These are phyloP conservation scores for Phylloporus rhodoxanthus DNA, from an alignment of 768 basidiomycete species.

Conservation along the genomic window DNA sequence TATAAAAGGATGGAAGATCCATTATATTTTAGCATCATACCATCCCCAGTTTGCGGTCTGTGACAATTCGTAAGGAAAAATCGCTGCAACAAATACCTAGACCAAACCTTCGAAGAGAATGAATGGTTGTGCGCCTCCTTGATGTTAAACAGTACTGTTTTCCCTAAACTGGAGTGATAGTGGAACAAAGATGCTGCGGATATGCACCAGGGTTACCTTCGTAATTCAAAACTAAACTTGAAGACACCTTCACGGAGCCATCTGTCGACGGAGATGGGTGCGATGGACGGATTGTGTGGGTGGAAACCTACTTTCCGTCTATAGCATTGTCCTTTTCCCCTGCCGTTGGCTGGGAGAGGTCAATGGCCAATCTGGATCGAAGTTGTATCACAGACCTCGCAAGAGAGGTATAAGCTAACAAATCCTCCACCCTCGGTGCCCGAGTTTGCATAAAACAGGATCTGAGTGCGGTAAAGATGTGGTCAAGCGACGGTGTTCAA, in stretches of 20 bases:
- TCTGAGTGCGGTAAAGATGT: constrained; percentile 34
- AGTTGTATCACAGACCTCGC: constrained; percentile 52
- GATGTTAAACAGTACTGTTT: constrained; percentile 47
- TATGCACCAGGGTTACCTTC: constrained; percentile 42
- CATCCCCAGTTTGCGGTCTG: constrained; percentile 88
- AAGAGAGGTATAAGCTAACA: constrained; percentile 74
- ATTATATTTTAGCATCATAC: constrained; percentile 33
- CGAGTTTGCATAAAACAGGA: constrained; percentile 81
- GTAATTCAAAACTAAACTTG: constrained; percentile 80
- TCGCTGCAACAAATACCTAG: background rate
- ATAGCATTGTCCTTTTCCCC: constrained; percentile 68
- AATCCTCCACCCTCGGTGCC: constrained; percentile 57
- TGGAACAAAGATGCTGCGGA: background rate
- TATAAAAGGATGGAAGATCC: background rate
- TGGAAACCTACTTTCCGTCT: constrained; percentile 47
- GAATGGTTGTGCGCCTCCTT: constrained; percentile 83
- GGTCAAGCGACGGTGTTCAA: background rate
- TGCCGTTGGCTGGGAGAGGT: constrained; percentile 54
- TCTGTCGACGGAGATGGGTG: constrained; percentile 32
- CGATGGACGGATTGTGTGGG: background rate
- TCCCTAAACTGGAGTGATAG: constrained; percentile 34
- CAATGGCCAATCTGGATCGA: background rate
- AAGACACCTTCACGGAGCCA: constrained; percentile 85
- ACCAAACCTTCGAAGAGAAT: constrained; percentile 61
- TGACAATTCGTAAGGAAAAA: constrained; percentile 9